Conservation (phyloP, 805 yeast species). For the Pichia membranifaciens region DNA sequence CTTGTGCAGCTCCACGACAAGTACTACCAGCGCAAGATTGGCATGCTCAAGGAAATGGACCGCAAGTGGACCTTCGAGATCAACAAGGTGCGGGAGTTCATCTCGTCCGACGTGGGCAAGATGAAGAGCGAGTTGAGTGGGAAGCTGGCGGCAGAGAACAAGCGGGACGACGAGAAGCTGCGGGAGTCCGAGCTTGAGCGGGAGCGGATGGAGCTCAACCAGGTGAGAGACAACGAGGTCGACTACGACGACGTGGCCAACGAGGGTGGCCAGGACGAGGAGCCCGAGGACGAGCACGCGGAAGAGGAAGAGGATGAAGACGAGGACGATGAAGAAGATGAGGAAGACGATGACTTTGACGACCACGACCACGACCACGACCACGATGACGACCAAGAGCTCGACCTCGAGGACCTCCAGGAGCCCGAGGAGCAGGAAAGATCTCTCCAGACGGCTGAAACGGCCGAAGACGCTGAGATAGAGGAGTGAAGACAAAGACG, state of each 20-base stretch:
- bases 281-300: conserved; percentile 9
- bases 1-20: conserved; percentile 26
- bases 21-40: conserved; percentile 22
- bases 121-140: conserved; percentile 12
- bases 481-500: conserved; percentile 1
- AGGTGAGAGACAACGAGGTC: conserved; percentile 4
- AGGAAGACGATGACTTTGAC: not conserved
- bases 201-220: conserved; percentile 2
- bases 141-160: conserved; percentile 16
- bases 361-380: not conserved
- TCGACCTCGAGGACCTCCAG: not conserved
- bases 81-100: conserved; percentile 18
- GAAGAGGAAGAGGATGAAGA: conserved; percentile 10
- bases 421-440: conserved; percentile 2
- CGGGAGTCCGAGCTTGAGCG: conserved; percentile 14
- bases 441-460: too few species aligned
- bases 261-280: not conserved
- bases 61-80: conserved; percentile 27
- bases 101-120: conserved; percentile 18
- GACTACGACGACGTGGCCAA: conserved; percentile 6
- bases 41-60: conserved; percentile 19
- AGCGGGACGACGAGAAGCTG: conserved; percentile 9
- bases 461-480: conserved; percentile 1
- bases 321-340: not conserved
- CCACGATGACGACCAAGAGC: not conserved